Evolutionary conservation across 1,284 basidiomycete genomes (phyloP).

Genomic region (Erythrobasidium hasegawianum): DNA sequence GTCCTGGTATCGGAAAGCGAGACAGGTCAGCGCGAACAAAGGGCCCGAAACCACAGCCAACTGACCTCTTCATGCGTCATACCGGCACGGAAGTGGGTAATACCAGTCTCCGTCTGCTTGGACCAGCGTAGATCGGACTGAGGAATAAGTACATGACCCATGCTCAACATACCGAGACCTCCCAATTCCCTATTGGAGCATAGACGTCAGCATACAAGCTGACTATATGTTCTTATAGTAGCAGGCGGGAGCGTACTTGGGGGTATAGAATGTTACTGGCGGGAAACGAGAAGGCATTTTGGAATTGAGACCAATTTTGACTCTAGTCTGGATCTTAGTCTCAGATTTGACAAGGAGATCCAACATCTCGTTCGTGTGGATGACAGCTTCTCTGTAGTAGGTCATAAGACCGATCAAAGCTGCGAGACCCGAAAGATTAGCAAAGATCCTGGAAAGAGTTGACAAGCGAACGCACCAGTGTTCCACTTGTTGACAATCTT

Average conservation of each 20-base stretch:
- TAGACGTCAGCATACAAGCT: slow-evolving; percentile 17
- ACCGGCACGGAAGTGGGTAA: slow-evolving; percentile 65
- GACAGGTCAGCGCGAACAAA: slow-evolving; percentile 55
- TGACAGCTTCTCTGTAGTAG: slow-evolving; percentile 75
- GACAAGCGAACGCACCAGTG: slow-evolving; percentile 46
- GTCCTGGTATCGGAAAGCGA: not conserved
- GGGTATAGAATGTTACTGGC: slow-evolving; percentile 51
- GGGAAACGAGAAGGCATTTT: slow-evolving; percentile 98
- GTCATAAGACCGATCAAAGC: slow-evolving; percentile 36
- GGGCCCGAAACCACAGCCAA: too few relatives aligned
- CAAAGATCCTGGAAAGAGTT: too few relatives aligned
- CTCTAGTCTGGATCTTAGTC: slow-evolving; percentile 96
- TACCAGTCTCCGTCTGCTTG: slow-evolving; percentile 91
- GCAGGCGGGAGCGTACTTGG: slow-evolving; percentile 8
- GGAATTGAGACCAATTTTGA: slow-evolving; percentile 74
- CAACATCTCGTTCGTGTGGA: slow-evolving; percentile 92
- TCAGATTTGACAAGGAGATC: slow-evolving; percentile 93
- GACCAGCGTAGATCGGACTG: slow-evolving; percentile 96
- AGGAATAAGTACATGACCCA: slow-evolving; percentile 98
- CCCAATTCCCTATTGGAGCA: slow-evolving; percentile 66
- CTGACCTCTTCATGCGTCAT: slow-evolving; percentile 60
- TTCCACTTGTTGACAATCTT: slow-evolving; percentile 94
- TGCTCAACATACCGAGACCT: slow-evolving; percentile 97
- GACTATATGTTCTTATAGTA: too few relatives aligned
- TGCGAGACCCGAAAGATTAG: too few relatives aligned